Conservation (phyloP, 495 filamentous ascomycete species). For the Talaromyces stipitatus region DNA sequence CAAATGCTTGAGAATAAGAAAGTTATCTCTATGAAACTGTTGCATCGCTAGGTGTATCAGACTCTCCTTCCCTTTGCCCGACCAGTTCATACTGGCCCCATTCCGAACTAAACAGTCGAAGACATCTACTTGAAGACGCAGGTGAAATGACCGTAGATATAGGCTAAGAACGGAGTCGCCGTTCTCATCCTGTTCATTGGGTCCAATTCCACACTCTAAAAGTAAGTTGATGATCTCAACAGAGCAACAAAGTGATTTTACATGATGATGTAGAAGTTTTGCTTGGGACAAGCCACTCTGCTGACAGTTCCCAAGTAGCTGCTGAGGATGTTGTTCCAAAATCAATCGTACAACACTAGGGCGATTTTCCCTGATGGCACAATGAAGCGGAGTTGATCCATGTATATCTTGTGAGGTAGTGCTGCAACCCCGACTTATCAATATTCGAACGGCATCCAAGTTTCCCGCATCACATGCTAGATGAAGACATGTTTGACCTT, state of each 20-base stretch:
- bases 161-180: conserved; percentile 4
- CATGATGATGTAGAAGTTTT: background rate
- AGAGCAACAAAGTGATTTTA: background rate
- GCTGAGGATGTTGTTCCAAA: background rate
- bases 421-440: conserved; percentile 5
- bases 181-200: background rate
- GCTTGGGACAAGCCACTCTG: background rate
- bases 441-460: conserved; percentile 8
- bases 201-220: background rate
- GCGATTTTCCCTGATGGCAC: background rate
- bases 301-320: background rate
- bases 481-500: conserved; percentile 9
- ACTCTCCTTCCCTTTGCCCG: background rate
- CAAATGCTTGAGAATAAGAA: conserved; percentile 4
- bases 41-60: conserved; percentile 6
- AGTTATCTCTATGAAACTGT: conserved; percentile 2
- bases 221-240: background rate
- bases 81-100: background rate
- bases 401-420: conserved; percentile 4
- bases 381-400: conserved; percentile 8
- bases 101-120: background rate
- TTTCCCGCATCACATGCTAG: conserved; percentile 8
- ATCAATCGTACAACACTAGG: background rate
- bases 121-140: background rate
- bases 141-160: background rate